phyloP scores from a whole-genome alignment of 2,329 filamentous ascomycete genomes.

The Xylariaceae sp. region DNA sequence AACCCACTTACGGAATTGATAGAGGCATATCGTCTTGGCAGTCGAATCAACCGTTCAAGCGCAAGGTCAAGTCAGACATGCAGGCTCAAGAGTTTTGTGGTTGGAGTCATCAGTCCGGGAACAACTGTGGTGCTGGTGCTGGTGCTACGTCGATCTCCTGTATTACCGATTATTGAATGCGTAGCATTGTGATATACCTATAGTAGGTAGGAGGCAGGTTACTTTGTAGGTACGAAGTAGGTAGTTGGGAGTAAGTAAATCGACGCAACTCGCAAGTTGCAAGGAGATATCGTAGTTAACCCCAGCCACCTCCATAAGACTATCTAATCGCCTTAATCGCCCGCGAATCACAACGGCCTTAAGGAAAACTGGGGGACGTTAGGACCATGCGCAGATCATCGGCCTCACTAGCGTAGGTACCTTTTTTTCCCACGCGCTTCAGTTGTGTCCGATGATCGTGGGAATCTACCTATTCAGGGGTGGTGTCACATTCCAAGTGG shows the following conservation, averaged over 20 bases:
- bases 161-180: neutral
- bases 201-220: too few species aligned
- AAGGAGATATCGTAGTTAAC: neutral
- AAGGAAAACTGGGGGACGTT: neutral
- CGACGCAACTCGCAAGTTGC: too few species aligned
- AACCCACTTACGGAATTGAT: too few species aligned
- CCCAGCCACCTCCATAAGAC: neutral
- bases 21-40: neutral
- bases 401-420: neutral
- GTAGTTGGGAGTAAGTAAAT: too few species aligned
- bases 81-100: constrained; percentile 1
- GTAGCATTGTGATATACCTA: too few species aligned
- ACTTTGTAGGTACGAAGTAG: too few species aligned
- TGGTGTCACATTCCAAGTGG: constrained; percentile 13
- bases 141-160: constrained; percentile 4
- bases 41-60: constrained; percentile 1
- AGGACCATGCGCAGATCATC: constrained; percentile 15
- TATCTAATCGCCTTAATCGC: neutral
- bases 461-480: neutral
- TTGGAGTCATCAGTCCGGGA: constrained; percentile 12
- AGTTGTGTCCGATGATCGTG: neutral
- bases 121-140: constrained; percentile 12
- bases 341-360: constrained; percentile 12
- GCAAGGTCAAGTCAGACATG: constrained; percentile 6
- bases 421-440: neutral